Evolutionary conservation across 2,329 filamentous ascomycete species (phyloP).

Genomic region (Coleophoma eucalyptorum): DNA sequence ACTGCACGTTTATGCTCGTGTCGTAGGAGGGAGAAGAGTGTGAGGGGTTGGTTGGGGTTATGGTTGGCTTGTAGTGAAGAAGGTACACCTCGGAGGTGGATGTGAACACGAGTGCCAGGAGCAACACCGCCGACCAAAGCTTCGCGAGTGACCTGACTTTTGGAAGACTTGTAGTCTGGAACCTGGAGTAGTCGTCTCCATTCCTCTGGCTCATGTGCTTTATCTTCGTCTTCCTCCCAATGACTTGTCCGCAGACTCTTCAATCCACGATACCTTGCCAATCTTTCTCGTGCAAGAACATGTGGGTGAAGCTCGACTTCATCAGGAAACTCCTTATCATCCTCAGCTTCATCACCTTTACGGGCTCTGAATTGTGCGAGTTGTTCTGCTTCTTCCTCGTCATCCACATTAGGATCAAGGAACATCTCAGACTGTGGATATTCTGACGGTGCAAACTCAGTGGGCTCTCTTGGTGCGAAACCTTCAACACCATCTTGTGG

Average conservation of each 20-base stretch:
- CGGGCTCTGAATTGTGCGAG: conserved; percentile 77
- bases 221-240: conserved; percentile 89
- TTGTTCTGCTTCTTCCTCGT: conserved; percentile 74
- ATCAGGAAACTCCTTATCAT: conserved; percentile 94
- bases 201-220: conserved; percentile 80
- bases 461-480: conserved; percentile 60
- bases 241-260: conserved; percentile 85
- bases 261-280: conserved; percentile 83
- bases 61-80: conserved; percentile 48
- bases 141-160: conserved; percentile 73
- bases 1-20: conserved; percentile 94
- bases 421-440: conserved; percentile 95
- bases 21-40: conserved; percentile 80
- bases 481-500: conserved; percentile 84
- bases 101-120: conserved; percentile 76
- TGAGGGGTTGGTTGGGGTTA: conserved; percentile 56
- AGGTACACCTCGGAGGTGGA: conserved; percentile 66
- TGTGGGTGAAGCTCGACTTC: conserved; percentile 93
- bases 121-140: conserved; percentile 83
- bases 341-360: conserved; percentile 76
- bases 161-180: conserved; percentile 83
- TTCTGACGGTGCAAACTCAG: conserved; percentile 78
- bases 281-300: conserved; percentile 78
- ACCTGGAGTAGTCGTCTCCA: conserved; percentile 85
- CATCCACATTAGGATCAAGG: conserved; percentile 68